Evolutionary conservation across 2,329 filamentous ascomycete species (phyloP).

Genomic region (Penicillium sp.): DNA sequence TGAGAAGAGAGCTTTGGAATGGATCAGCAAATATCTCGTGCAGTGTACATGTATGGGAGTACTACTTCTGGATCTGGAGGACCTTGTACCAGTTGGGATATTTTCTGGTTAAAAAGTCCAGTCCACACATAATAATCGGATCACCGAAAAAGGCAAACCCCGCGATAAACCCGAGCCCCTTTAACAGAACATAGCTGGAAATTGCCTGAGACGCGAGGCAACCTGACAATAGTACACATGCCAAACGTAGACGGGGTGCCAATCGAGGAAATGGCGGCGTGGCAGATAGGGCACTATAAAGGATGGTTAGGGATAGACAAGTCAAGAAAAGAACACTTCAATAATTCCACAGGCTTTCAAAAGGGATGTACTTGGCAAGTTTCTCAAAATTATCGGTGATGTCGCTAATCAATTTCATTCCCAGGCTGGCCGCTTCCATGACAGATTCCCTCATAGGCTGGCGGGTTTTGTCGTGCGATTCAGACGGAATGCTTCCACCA

Average conservation of each 20-base stretch:
- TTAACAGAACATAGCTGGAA: slow-evolving; percentile 65
- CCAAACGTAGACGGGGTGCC: slow-evolving; percentile 59
- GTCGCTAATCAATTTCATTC: slow-evolving; percentile 69
- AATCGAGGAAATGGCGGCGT: slow-evolving; percentile 64
- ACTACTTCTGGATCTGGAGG: slow-evolving; percentile 68
- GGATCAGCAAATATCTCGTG: slow-evolving; percentile 18
- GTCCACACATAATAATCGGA: slow-evolving; percentile 66
- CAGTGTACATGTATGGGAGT: no score
- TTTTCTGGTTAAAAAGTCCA: slow-evolving; percentile 53
- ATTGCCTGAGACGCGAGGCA: slow-evolving; percentile 59
- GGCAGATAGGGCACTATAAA: slow-evolving; percentile 61
- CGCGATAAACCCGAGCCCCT: slow-evolving; percentile 67
- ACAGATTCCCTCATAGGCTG: slow-evolving; percentile 76
- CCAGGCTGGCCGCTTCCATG: slow-evolving; percentile 74
- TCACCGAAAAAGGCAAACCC: slow-evolving; percentile 82
- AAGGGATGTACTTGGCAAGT: slow-evolving; percentile 57
- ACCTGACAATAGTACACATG: slow-evolving; percentile 56
- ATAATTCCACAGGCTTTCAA: background rate
- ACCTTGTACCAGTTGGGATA: slow-evolving; percentile 76
- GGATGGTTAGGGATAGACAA: slow-evolving; percentile 8
- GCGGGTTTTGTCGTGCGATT: slow-evolving; percentile 74
- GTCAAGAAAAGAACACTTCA: background rate
- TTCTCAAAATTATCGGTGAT: slow-evolving; percentile 67
- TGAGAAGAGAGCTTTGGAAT: slow-evolving; percentile 64
- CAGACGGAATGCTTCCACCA: slow-evolving; percentile 54